A percentile compares a stretch with the other conserved stretches of the same genome.
These are phyloP conservation scores for Penstemon newberryi DNA, from an alignment of 257 asterid genomes.

Conservation along the genomic window DNA sequence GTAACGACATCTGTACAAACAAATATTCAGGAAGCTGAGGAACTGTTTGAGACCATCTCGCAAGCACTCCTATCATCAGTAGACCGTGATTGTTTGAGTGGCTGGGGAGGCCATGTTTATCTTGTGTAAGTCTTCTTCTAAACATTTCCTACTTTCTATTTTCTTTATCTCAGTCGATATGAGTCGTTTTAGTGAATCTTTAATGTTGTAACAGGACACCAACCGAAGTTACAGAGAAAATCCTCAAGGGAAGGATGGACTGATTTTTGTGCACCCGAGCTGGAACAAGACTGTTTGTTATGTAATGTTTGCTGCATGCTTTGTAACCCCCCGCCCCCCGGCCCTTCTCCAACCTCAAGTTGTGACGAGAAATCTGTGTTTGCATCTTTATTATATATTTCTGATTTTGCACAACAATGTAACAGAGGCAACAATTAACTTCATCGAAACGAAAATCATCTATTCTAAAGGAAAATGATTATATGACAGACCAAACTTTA, in stretches of 20 bases:
- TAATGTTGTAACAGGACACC: constrained; percentile 66
- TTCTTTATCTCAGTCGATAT: not conserved
- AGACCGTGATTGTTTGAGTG: constrained; percentile 97
- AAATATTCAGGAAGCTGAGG: constrained; percentile 71
- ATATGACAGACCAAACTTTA: too few relatives aligned
- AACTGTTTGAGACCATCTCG: constrained; percentile 87
- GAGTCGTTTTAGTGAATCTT: not conserved
- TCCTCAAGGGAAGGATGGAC: constrained; percentile 96
- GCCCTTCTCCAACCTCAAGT: constrained; percentile 12
- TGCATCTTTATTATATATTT: constrained; percentile 13
- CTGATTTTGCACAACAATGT: not conserved
- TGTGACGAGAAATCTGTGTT: constrained; percentile 10
- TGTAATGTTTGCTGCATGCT: not conserved
- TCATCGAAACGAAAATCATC: too few relatives aligned
- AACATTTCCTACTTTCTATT: not conserved
- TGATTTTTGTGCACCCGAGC: constrained; percentile 24
- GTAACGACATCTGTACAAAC: not conserved
- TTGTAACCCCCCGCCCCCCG: not conserved
- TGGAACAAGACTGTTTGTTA: not conserved
- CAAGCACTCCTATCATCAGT: constrained; percentile 86
- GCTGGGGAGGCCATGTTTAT: constrained; percentile 98
- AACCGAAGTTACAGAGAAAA: constrained; percentile 81
- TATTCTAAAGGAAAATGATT: too few relatives aligned
- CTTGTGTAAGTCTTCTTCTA: constrained; percentile 62
- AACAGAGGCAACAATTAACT: too few relatives aligned